phyloP scores from a whole-genome alignment of 2,329 filamentous ascomycete genomes.

The Tolypocladium pustulatum region DNA sequence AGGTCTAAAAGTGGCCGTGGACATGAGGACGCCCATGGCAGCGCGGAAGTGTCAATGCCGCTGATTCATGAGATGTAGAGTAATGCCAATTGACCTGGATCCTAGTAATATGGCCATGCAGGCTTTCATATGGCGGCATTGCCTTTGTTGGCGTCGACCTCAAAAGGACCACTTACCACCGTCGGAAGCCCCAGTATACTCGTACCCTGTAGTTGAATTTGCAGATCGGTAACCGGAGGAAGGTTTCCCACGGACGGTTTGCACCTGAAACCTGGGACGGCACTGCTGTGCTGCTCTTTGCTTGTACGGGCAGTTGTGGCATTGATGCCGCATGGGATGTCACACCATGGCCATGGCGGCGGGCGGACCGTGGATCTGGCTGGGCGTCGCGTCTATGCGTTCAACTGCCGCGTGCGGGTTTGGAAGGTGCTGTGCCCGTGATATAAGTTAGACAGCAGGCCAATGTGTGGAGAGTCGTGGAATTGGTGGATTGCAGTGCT shows the following conservation, averaged over 20 bases:
- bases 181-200: not conserved
- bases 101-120: not conserved
- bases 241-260: too few species aligned
- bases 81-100: not conserved
- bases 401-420: not conserved
- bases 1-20: not conserved
- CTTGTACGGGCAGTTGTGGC: not conserved
- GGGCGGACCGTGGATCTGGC: not conserved
- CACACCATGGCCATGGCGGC: not conserved
- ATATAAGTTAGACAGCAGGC: too few species aligned
- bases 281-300: too few species aligned
- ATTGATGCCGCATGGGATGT: too few species aligned
- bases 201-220: not conserved
- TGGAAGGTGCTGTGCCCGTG: not conserved
- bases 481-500: too few species aligned
- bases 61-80: not conserved
- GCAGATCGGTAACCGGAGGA: not conserved
- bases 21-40: not conserved
- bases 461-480: too few species aligned
- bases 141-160: not conserved
- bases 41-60: not conserved
- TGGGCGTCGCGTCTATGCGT: not conserved
- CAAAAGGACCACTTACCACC: too few species aligned
- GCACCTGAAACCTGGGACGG: not conserved
- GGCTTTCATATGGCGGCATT: not conserved